phyloP scores from a whole-genome alignment of 768 basidiomycete genomes.

The Kwoniella sp. region DNA sequence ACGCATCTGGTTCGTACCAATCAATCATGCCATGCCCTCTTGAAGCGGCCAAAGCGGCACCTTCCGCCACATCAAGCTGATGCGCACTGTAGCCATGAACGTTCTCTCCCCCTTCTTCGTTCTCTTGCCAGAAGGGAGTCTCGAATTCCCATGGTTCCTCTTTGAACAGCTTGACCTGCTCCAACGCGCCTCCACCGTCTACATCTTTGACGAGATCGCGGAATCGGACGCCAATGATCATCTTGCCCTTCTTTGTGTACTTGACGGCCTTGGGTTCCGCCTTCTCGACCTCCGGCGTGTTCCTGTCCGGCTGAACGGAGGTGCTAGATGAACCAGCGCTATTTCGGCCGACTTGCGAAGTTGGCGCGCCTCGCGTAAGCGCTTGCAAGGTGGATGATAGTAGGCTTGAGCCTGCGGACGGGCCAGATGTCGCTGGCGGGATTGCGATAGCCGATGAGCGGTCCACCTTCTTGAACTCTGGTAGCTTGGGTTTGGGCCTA shows the following conservation, averaged over 20 bases:
- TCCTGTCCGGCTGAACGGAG: not conserved
- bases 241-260: conserved; percentile 19
- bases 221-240: conserved; percentile 24
- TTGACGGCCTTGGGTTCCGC: conserved; percentile 4
- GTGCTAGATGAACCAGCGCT: not conserved
- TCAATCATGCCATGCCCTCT: conserved; percentile 19
- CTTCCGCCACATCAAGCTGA: conserved; percentile 28
- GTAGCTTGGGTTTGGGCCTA: conserved; percentile 9
- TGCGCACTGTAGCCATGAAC: conserved; percentile 22
- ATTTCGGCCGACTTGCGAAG: not conserved
- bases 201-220: conserved; percentile 21
- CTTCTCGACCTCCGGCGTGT: conserved; percentile 1
- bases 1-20: conserved; percentile 38
- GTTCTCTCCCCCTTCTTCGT: not conserved
- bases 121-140: conserved; percentile 22
- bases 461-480: conserved; percentile 17
- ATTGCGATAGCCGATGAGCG: not conserved
- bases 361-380: not conserved
- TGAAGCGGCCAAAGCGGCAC: conserved; percentile 15
- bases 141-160: conserved; percentile 33
- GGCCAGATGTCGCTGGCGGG: conserved; percentile 1
- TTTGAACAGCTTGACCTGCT: conserved; percentile 25
- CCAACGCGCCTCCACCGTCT: conserved; percentile 22
- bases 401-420: not conserved
- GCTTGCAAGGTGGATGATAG: not conserved